Base-by-base conservation (phyloP, 2,329 filamentous ascomycete genomes). In the Fusarium sp. region DNA sequence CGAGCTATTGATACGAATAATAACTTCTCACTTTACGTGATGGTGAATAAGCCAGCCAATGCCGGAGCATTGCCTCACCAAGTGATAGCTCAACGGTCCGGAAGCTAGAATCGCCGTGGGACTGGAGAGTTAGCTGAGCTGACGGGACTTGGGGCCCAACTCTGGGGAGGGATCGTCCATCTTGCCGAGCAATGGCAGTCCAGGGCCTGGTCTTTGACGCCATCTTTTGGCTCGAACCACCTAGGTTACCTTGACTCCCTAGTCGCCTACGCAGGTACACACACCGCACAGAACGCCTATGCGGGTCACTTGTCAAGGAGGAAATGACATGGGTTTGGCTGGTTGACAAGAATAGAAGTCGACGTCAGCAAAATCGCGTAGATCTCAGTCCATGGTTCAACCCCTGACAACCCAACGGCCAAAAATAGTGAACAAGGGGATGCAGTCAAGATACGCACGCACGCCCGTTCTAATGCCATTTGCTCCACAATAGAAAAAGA, bases 101-200 rank as follows among this genome's bases (percentile, higher is more conserved):
- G 66, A 60, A 69, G 43, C 66, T 69, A 67, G 51, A 57, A 64
- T 40, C 17, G 41, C 53, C 47, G 37, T 54, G 29, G 11, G 25
- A 9, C 25, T 25, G 25, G 46, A 21, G 25, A 13, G 33, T 35
- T 35, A 35, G 39, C 45, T 56, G 52, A 37, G 13, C 25, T 11
- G 29, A 31, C 29, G 29, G 29, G 29, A 31, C 29, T 31, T 56
- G 35, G 35, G 43, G 42, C 56, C 55, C 45, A 66, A 49, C 45
- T 64, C 67, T 64, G 62, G 66, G 66, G 65, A 53, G 64, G 58
- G 66, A 70, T 69, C 66, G 58, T 43, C 66, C 66, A 69, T 69
- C 57, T 65, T 68, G 23, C 67, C 52, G 54, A 58, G 54, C 27
- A 41, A 40, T 49, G 31, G 17, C 47, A 57, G 48, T 14, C 18